Conservation (phyloP, 2,329 filamentous ascomycete genomes). For the Xylariaceae sp. region DNA sequence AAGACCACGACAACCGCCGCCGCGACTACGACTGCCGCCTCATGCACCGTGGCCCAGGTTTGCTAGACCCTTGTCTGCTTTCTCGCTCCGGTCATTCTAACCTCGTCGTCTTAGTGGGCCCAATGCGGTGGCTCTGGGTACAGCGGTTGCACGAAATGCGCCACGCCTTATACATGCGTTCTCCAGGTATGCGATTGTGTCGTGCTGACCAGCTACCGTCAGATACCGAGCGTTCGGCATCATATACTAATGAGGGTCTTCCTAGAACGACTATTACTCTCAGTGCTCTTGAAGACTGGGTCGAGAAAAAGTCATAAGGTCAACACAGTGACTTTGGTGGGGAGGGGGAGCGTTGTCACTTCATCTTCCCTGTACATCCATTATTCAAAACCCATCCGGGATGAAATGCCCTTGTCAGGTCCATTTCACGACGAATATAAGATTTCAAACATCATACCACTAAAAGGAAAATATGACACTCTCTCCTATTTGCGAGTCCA, state of each 20-base stretch:
- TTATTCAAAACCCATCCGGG: too few relatives aligned
- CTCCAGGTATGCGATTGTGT: conserved; percentile 11
- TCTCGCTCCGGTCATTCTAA: not conserved
- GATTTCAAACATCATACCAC: too few relatives aligned
- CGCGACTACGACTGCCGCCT: conserved; percentile 10
- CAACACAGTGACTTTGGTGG: too few relatives aligned
- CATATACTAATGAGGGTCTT: not conserved
- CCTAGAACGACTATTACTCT: conserved; percentile 11
- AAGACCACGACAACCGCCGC: conserved; percentile 9
- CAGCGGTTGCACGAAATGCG: conserved; percentile 17
- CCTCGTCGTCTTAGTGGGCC: not conserved
- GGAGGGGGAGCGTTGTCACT: too few relatives aligned
- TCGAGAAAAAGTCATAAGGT: too few relatives aligned
- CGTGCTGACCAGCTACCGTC: too few relatives aligned
- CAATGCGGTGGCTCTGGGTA: conserved; percentile 18
- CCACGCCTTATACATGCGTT: conserved; percentile 13
- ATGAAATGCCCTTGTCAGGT: too few relatives aligned
- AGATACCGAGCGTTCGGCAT: not conserved
- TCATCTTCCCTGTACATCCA: too few relatives aligned
- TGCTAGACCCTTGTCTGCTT: not conserved
- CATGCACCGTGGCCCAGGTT: conserved; percentile 11
- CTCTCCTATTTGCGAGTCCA: too few relatives aligned
- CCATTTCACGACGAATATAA: too few relatives aligned
- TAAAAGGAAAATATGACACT: too few relatives aligned
- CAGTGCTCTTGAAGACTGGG: conserved; percentile 6